These are phyloP conservation scores for Starmerella scarabaei DNA, from an alignment of 805 yeast genomes.

Conservation along the genomic window DNA sequence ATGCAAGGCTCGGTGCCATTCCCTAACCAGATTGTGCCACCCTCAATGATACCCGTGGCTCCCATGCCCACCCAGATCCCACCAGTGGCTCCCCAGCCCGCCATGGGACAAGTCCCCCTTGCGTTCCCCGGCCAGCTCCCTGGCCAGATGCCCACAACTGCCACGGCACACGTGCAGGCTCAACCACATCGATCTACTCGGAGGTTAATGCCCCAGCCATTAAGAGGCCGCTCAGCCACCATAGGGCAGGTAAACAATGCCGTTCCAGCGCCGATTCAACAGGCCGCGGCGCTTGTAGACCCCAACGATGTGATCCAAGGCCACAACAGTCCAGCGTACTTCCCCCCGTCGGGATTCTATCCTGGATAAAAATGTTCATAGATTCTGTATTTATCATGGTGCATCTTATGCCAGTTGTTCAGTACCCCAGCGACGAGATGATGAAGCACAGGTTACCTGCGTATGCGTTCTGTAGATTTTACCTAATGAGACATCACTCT, in stretches of 20 bases:
- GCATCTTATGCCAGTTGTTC: too few relatives aligned
- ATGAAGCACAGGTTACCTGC: too few relatives aligned
- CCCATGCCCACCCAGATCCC: background rate
- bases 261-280: constrained; percentile 31
- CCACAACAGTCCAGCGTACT: constrained; percentile 31
- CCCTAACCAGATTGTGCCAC: background rate
- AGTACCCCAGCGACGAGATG: too few relatives aligned
- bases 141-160: background rate
- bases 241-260: constrained; percentile 29
- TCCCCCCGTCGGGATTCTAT: constrained; percentile 29
- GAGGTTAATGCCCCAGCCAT: constrained; percentile 16
- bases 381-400: too few relatives aligned
- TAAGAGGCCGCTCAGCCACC: constrained; percentile 28
- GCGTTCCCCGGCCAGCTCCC: background rate
- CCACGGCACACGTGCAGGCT: constrained; percentile 17
- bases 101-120: background rate
- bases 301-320: constrained; percentile 29
- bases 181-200: constrained; percentile 15
- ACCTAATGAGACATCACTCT: too few relatives aligned
- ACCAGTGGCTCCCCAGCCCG: background rate
- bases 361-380: too few relatives aligned
- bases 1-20: constrained; percentile 2
- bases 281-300: constrained; percentile 31
- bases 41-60: background rate
- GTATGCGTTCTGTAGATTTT: too few relatives aligned